These are phyloP conservation scores for Apiospora sp. DNA, from an alignment of 2,329 filamentous ascomycete species.

Conservation along the genomic window DNA sequence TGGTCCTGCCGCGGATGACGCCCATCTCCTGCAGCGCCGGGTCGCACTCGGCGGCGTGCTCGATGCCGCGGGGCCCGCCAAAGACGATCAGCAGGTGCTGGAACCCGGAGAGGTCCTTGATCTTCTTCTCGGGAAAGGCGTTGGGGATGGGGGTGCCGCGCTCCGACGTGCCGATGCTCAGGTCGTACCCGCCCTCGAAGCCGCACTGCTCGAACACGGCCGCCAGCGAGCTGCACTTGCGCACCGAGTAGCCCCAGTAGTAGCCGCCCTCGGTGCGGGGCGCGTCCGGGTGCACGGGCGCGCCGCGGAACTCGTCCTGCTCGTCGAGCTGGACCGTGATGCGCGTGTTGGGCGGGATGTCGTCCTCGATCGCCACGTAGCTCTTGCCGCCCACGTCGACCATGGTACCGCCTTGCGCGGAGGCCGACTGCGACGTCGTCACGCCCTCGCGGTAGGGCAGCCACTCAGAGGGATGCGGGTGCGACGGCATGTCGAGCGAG, in stretches of 20 bases:
- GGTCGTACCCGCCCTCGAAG: conserved; percentile 80
- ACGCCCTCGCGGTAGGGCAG: conserved; percentile 83
- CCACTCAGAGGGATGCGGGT: conserved; percentile 79
- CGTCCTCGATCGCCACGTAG: conserved; percentile 62
- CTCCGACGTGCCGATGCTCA: conserved; percentile 86
- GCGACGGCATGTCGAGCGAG: conserved; percentile 85
- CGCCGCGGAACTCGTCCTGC: conserved; percentile 52
- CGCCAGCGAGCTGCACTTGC: conserved; percentile 71
- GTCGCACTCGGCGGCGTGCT: conserved; percentile 74
- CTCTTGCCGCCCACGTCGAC: conserved; percentile 66
- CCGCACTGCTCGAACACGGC: conserved; percentile 79
- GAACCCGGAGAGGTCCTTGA: conserved; percentile 53
- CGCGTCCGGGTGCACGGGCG: conserved; percentile 70
- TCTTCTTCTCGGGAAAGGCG: conserved; percentile 53
- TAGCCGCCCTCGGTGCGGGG: conserved; percentile 81
- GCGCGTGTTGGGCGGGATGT: conserved; percentile 74
- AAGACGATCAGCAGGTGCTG: conserved; percentile 81
- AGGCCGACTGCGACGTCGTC: conserved; percentile 56
- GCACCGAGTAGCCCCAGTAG: conserved; percentile 85
- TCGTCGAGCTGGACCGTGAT: conserved; percentile 74
- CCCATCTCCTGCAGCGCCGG: conserved; percentile 64
- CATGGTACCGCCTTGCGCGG: conserved; percentile 57
- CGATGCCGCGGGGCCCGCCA: conserved; percentile 81
- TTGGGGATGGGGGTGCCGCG: conserved; percentile 65
- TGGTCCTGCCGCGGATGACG: conserved; percentile 69